Base-by-base conservation (phyloP, 495 filamentous ascomycete species). In the Penicillium samsonianum region DNA sequence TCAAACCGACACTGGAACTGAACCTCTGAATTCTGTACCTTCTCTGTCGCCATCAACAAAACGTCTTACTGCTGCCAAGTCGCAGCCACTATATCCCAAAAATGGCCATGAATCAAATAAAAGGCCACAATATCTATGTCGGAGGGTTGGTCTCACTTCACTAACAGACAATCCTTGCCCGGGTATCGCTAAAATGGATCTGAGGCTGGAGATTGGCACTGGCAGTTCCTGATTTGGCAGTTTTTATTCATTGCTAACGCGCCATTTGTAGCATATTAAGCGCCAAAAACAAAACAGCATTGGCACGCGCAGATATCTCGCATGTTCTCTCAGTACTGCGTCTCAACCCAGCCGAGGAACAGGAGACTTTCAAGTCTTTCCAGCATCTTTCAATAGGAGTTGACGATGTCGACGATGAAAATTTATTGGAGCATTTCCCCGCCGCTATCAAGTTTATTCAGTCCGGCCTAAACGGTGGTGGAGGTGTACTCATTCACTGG, bases 291-390 rank as follows among this genome's bases (percentile, higher is more conserved):
- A 83, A 84, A 58, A 73, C 84, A 3, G 80, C 87, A 16, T 75
- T 98, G 30, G 72, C 80, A 50, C 78, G 86, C 57, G 81, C 84
- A 58, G 87, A 87, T 45, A 90, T 98, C 69, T 97, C 91, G 3
- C 93, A 97, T 73, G 79, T 98, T 35, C 75, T 98, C n/a, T 96
- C 93, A 2, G 91, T 90, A 56, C 67, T 94, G 53, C 77, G 81
- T 37, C 72, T 86, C 46, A 75, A 84, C 50, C 80, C 85, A 50
- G 68, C 81, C 48, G 64, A 78, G 28, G 26, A 53, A 12, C 25
- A 31, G 51, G 67, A 71, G 23, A 67, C 58, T 2, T 71, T 76
- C 26, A 52, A 53, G 10, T 28, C 50, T 16, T 91, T 85, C 67
- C 73, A 85, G 57, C 92, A 95, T 68, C 80, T 87, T 58, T 80